Evolutionary conservation across 2,329 filamentous ascomycete species (phyloP).

Genomic region (Aspergillus awamori): DNA sequence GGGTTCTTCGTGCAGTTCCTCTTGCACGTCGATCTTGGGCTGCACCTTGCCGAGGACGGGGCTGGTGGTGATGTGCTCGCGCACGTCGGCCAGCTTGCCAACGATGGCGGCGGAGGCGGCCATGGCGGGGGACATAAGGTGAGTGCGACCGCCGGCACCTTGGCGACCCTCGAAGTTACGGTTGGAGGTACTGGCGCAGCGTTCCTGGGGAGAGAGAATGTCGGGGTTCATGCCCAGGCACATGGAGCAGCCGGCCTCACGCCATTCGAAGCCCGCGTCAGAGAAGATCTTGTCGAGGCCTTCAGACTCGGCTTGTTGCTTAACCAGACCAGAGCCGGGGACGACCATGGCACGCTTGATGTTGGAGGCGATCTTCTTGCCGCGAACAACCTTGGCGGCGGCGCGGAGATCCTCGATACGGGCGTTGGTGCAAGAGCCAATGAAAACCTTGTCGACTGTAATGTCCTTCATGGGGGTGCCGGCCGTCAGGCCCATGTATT

Average conservation of each 20-base stretch:
- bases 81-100: conserved; percentile 89
- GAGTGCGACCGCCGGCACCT: conserved; percentile 86
- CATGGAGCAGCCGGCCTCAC: conserved; percentile 98
- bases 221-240: conserved; percentile 99
- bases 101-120: conserved; percentile 87
- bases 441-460: conserved; percentile 91
- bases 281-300: conserved; percentile 90
- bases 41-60: conserved; percentile 54
- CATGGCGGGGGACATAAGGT: conserved; percentile 97
- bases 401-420: conserved; percentile 93
- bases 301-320: conserved; percentile 86
- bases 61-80: conserved; percentile 66
- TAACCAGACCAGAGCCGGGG: conserved; percentile 91
- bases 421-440: conserved; percentile 96
- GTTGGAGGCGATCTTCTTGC: conserved; percentile 82
- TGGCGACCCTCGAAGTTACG: conserved; percentile 97
- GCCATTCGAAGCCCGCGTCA: conserved; percentile 95
- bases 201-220: conserved; percentile 87
- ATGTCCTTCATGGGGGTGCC: conserved; percentile 94
- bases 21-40: conserved; percentile 61
- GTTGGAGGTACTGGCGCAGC: conserved; percentile 94
- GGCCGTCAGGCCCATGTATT: conserved; percentile 92
- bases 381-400: conserved; percentile 82
- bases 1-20: conserved; percentile 59
- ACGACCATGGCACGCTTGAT: conserved; percentile 96